Base-by-base conservation (phyloP, 2,329 filamentous ascomycete species). In the Trichoderma polysporum region DNA sequence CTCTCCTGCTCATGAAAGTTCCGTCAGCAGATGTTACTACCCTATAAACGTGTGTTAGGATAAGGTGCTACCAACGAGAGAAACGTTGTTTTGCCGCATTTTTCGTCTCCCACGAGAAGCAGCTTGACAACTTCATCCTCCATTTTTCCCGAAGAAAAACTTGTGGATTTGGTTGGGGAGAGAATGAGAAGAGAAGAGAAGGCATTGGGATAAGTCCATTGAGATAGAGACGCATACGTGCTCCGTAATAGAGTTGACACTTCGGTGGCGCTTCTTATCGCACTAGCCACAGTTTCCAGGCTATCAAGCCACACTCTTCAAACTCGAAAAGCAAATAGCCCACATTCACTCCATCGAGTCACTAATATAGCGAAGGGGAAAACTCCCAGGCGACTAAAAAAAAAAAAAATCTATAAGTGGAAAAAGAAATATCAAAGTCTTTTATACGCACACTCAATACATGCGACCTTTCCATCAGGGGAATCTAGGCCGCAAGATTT, bases 21-120 rank as follows among this genome's bases (percentile, higher is more conserved):
- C 53, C 12, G 49, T 56, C 49, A 58, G 33, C 17, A 27, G 1
- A 9, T 37, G 29, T 2, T 15, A 29, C 39, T 58, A 66, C 53
- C 61, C 39, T 57, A 22, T 1, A 62, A 31, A 69, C 0, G 22
- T 25, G 17, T 13, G 19, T 37, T 50, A 58, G 60, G n/a, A n/a
- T n/a, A n/a, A 39, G 67, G 68, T 49, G 31, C 27, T 71, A 82
- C 86, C 70, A 73, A 88, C 86, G 86, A 87, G 72, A 89, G 74
- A 74, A 89, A 88, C 0, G 83, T 86, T 25, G 85, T 86, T 76
- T 89, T 89, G 64, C 86, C 86, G 69, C 85, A 85, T 72, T 80
- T 80, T 68, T 84, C 81, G 75, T 89, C 86, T 35, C 87, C 86
- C n/a, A 89, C 77, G 22, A 88, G 75, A 31, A 89, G 74, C 15